Base-by-base conservation (phyloP, 305 asterid species). In the Lippia alba region DNA sequence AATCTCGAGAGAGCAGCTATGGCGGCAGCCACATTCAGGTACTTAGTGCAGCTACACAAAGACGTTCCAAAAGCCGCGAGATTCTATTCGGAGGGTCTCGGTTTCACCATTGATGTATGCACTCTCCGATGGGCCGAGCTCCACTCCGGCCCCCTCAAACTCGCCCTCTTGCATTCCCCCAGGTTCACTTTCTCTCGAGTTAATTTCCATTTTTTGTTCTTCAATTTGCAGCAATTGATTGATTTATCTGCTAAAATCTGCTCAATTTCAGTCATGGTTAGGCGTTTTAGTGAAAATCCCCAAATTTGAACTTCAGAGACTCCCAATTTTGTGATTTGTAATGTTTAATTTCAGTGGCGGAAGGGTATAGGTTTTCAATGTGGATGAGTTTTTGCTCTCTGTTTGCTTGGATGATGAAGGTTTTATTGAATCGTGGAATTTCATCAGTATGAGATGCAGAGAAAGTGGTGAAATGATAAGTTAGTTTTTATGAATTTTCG, bases 111-210 rank as follows among this genome's bases (percentile, higher is more conserved):
- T 63, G 81, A 85, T 17, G 89, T 91, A 49, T 93, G 97, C 80
- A 82, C 92, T 60, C 92, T 77, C 66, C 91, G 96, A 9, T 93
- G 96, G 96, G 96, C 97, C 36, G 98, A 91, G 84, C 95, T 91
- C 69, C 86, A 83, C 49, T 89, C 97, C 18, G 96, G 94, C 71
- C 92, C 96, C 18, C 88, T 93, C 82, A 92, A 89, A 79, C 93
- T 93, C 67, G 76, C 91, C 36, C 94, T 91, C 69, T 70, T 93
- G 79, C 94, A 89, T 24, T 82, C 91, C 41, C 87, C 96, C 62
- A 73, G 83, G 88, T 81, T 53, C 32, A 9, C 48, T 36, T 60
- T 12, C 14, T 8, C 33, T 36, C 30, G 60, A 74, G 45, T 58
- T 19, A 36, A 20, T 12, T 60, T 48, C 30, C 4, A 14, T 8